Evolutionary conservation across 2,329 filamentous ascomycete species (phyloP), one percentile per base, ranked within the genome.

Genomic region (Lasiodiplodia theobromae): DNA sequence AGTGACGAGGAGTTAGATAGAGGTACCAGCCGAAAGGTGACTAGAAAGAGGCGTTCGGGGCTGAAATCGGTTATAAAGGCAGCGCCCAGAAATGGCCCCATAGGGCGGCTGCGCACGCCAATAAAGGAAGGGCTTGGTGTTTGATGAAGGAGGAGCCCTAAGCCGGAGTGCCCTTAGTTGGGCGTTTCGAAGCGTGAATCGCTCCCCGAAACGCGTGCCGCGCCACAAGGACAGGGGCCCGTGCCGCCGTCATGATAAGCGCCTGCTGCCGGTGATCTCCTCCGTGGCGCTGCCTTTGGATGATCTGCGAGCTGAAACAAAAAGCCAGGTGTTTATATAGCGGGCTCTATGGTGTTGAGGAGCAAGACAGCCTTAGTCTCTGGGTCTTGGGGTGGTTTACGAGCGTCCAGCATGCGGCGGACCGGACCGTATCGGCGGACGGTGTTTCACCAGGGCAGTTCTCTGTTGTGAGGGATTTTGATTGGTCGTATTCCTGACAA

Each of bases 71-170:
- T 64, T 64, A 52, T 64, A 64, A 64, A 63, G 58, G 28, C 25
- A 16, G 28, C 23, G 44, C 44, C 28, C 44, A 52, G 60, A 25
- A 47, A 52, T 12, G 60, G 60, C 44, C 60, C 60, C 60, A 64
- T 64, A 14, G 12, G 25, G 44, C 60, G 44, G 16, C 23, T 52
- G 44, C 16, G 3, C 14, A 31, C 44, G 60, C 60, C 60, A 64
- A 64, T 64, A 28, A 38, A 14, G 47, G 21, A 14, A 6, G 60
- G 60, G 60, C 47, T 52, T 64, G 60, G 44, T 64, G 60, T 52
- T 64, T 64, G 60, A 64, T 64, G 60, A 64, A 64, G 60, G 60
- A 64, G 31, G 21, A 31, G 60, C 44, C 28, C 60, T 64, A 64
- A 64, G 28, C 60, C 11, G 31, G 18, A 12, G 47, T 18, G 28